Evolutionary conservation across 495 filamentous ascomycete species (phyloP), one percentile per base, ranked within the genome.

Genomic region (Trichoderma reesei): DNA sequence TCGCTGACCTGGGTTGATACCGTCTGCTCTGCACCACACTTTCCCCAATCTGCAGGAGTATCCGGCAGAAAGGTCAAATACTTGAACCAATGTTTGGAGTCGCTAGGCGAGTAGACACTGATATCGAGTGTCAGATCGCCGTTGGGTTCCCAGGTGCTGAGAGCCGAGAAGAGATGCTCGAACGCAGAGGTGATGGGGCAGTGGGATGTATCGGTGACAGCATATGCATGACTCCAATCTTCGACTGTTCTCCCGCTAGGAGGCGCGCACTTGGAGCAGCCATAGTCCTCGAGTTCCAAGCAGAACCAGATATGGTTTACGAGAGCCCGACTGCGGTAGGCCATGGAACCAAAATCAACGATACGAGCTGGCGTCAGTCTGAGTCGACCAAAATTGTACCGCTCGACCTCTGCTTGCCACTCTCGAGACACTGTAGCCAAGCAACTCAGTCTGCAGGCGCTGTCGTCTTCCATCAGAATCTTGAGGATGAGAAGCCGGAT

Each of bases 381-480:
- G 68, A 78, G 70, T 65, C 72, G 70, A 68, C 69, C 68, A 71
- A 76, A 77, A 66, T 69, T 75, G 65, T 73, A 60, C 65, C 64
- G 71, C 71, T 77, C 76, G 64, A 78, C 56, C 14, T 68, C 68
- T 62, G 66, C 65, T 64, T 75, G 75, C 68, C 74, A 76, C 65
- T 75, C 75, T 73, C 71, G 68, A 63, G 72, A 78, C 51, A 76
- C 73, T 66, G 74, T 69, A 66, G 72, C 72, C 51, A 73, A 72
- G 62, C 54, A 63, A 73, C 67, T 70, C 66, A 73, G 63, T 64
- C 51, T 72, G 63, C 68, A 69, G 41, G 67, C 69, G 69, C 71
- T 26, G 26, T 26, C 26, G 26, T 26, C 68, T 66, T 71, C 69
- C 41, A 75, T 42, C 65, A 71, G 61, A 63, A 46, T 61, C 65